Base-by-base conservation (phyloP, 768 basidiomycete genomes). In the Pulveroboletus sp. region DNA sequence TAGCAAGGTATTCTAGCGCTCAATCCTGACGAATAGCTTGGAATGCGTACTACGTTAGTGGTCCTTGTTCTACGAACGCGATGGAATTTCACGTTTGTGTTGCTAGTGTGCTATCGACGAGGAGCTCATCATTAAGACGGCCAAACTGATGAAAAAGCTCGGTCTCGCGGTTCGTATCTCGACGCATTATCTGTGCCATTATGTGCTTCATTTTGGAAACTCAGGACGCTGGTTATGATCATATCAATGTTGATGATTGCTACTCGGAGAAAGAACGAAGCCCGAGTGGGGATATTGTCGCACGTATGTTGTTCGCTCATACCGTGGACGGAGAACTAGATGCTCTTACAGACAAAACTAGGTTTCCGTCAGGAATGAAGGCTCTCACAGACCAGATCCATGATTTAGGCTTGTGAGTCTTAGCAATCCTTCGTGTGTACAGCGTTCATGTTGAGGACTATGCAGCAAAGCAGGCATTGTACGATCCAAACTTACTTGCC, bases 231-330 rank as follows among this genome's bases (percentile, higher is more conserved):
- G 83, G 83, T 2, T 85, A 85, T 56, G 67, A 72, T 45, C 72
- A 79, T 53, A 66, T 85, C 49, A 84, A 82, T 47, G 60, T 85
- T 23, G 83, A 85, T 47, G 83, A 85, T 49, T 85, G 83, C 53
- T 85, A 81, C 53, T 76, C 82, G 2, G 76, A 80, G 63, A 83
- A 77, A 56, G 58, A 78, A 39, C 72, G 83, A 32, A 80, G 64
- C 48, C 54, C 69, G 5, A 51, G 59, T 9, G 83, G 83, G 2
- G 70, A 80, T 54, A 77, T 85, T n/a, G 72, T 82, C 41, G 80
- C 78, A 27, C 72, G 82, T 81, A 41, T 23, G 58, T 42, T 32
- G 38, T 42, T 29, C 32, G 6, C 20, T 7, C 8, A 9, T 41
- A 4, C 25, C 24, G n/a, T 24, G 3, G 41, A 32, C 7, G 19